phyloP scores from a whole-genome alignment of 2,329 filamentous ascomycete genomes.

The Trichoderma lentiforme region DNA sequence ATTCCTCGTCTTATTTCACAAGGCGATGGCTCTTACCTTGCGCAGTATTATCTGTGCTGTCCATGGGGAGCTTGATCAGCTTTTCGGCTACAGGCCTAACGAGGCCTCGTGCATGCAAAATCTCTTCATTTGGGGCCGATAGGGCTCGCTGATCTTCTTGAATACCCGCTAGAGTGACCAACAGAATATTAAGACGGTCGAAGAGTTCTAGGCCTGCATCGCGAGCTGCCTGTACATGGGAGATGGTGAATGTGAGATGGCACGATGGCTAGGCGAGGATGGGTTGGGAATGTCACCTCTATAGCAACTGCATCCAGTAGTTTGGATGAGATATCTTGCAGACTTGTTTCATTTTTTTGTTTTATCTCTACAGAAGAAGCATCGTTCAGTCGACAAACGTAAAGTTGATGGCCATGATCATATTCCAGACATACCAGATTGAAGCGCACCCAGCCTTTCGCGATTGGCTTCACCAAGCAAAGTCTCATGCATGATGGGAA shows the following conservation, averaged over 20 bases:
- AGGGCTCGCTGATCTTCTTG: not conserved
- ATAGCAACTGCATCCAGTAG: not conserved
- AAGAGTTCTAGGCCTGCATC: not conserved
- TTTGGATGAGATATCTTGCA: not conserved
- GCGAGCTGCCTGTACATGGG: not conserved
- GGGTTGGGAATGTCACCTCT: not conserved
- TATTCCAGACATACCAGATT: not conserved
- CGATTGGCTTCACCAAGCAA: conserved; percentile 1
- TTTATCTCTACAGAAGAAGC: not conserved
- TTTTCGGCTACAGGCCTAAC: not conserved
- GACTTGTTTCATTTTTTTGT: not conserved
- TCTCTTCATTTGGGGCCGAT: not conserved
- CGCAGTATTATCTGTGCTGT: not conserved
- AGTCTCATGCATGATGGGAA: not conserved
- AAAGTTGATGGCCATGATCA: not conserved
- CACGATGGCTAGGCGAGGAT: not conserved
- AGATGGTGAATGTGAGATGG: not conserved
- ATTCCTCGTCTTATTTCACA: too few relatives aligned
- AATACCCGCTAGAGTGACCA: not conserved
- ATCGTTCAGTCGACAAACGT: not conserved
- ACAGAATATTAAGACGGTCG: not conserved
- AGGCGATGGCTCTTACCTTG: not conserved
- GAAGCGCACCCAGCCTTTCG: not conserved
- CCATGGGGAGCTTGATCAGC: not conserved
- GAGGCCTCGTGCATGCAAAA: not conserved